Percentiles rank a stretch among this genome's conserved stretches.
Evolutionary conservation across 2,329 filamentous ascomycete species (phyloP).

Genomic region (Mariannaea elegans): DNA sequence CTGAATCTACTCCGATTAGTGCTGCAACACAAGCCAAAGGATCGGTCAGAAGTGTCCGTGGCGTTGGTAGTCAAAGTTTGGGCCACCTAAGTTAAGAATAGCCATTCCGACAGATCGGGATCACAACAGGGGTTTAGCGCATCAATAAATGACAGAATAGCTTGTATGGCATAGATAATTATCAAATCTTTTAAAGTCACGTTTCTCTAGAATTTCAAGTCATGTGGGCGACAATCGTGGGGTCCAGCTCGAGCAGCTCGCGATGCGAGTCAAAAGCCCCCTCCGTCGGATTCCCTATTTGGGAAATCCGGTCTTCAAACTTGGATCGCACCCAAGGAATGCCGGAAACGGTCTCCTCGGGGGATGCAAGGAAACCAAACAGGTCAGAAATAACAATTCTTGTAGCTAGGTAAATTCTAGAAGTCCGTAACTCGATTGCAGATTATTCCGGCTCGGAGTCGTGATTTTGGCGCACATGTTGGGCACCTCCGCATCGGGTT

Average conservation of each 20-base stretch:
- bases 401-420: background rate
- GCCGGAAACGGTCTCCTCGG: slow-evolving; percentile 15
- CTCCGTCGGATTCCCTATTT: slow-evolving; percentile 18
- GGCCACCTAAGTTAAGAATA: slow-evolving; percentile 1
- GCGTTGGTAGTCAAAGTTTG: slow-evolving; percentile 22
- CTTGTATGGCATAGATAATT: slow-evolving; percentile 3
- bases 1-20: slow-evolving; percentile 22
- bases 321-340: background rate
- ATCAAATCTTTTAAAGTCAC: slow-evolving; percentile 14
- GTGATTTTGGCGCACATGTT: background rate
- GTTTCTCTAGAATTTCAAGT: slow-evolving; percentile 1
- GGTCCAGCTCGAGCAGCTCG: background rate
- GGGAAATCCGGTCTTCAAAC: slow-evolving; percentile 9
- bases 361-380: background rate
- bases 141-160: background rate
- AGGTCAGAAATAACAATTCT: background rate
- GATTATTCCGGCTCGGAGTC: background rate
- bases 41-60: slow-evolving; percentile 12
- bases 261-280: no score
- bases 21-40: slow-evolving; percentile 21
- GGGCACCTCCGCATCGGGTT: background rate
- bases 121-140: background rate
- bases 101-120: background rate
- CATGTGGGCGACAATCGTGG: slow-evolving; percentile 3
- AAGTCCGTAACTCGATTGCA: background rate